These are phyloP conservation scores for Flaveria sonorensis DNA, from an alignment of 129 eudicot species.

Conservation along the genomic window DNA sequence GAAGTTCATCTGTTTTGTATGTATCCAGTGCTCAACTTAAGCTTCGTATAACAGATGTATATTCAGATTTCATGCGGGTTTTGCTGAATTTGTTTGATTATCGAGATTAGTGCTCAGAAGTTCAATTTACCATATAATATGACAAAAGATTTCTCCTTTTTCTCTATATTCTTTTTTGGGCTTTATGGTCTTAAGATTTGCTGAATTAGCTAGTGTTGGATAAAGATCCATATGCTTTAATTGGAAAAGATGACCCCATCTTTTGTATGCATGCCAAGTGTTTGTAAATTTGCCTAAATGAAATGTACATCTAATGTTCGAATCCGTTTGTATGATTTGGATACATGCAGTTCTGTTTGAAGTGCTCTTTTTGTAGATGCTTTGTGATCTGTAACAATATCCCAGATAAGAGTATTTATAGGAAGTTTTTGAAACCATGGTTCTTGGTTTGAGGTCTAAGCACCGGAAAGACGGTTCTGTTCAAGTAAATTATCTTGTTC, in stretches of 20 bases:
- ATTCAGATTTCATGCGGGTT: constrained; percentile 28
- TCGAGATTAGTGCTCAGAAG: constrained; percentile 10
- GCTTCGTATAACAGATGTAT: constrained; percentile 9
- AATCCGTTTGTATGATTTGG: constrained; percentile 34
- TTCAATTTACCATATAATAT: constrained; percentile 7
- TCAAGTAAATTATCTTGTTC: constrained; percentile 72
- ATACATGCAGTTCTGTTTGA: constrained; percentile 32
- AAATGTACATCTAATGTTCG: constrained; percentile 47
- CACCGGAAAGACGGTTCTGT: constrained; percentile 64
- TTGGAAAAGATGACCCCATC: neutral
- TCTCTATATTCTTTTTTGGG: no score
- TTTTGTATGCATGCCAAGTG: constrained; percentile 26
- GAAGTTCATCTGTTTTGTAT: constrained; percentile 7
- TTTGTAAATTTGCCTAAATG: constrained; percentile 61
- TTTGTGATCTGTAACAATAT: constrained; percentile 25
- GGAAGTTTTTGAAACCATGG: constrained; percentile 51
- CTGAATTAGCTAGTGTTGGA: constrained; percentile 15
- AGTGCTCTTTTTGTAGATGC: constrained; percentile 32
- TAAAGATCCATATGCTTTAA: constrained; percentile 25
- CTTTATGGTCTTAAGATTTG: neutral
- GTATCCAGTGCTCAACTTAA: no score
- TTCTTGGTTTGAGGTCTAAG: constrained; percentile 79
- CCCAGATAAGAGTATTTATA: constrained; percentile 6
- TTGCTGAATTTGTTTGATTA: constrained; percentile 11
- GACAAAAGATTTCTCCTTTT: constrained; percentile 12